Evolutionary conservation across 192 early-diverging fungal genomes (phyloP).

Genomic region (Linnemannia exigua): DNA sequence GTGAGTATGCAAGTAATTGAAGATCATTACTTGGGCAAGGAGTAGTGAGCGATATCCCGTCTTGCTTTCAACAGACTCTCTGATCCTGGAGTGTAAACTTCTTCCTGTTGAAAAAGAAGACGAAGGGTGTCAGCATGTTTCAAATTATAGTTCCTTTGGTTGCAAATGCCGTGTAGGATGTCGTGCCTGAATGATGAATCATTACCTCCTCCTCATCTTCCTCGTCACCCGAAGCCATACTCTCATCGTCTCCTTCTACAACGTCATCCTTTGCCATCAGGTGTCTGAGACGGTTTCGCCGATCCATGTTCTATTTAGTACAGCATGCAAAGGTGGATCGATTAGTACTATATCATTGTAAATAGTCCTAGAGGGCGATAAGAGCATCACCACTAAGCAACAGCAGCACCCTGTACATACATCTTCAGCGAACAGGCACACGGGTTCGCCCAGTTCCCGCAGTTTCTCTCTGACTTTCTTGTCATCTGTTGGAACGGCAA

Average conservation of each 20-base stretch:
- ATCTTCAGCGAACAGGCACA: conserved; percentile 96
- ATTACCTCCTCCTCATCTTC: conserved; percentile 60
- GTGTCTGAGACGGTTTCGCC: conserved; percentile 85
- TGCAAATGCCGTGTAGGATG: neutral
- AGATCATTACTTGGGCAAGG: conserved; percentile 70
- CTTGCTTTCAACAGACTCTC: conserved; percentile 78
- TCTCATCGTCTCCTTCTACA: conserved; percentile 62
- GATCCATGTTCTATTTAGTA: conserved; percentile 48
- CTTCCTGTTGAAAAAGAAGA: conserved; percentile 67
- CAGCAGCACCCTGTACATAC: conserved; percentile 59
- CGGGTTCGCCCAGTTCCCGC: conserved; percentile 85
- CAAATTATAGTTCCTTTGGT: neutral
- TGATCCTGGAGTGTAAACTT: conserved; percentile 87
- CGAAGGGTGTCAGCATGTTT: conserved; percentile 7
- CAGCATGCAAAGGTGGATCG: neutral
- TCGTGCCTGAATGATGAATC: too few species aligned
- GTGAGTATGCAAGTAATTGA: neutral
- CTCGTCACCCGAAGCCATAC: conserved; percentile 66
- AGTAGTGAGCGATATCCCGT: conserved; percentile 77
- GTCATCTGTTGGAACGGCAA: conserved; percentile 96
- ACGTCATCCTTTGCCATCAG: conserved; percentile 72
- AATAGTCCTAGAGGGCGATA: neutral
- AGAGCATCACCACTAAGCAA: neutral
- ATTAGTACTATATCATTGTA: neutral
- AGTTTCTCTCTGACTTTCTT: conserved; percentile 78